Conservation (phyloP, 2,329 filamentous ascomycete species). For the Trichoderma sp. region DNA sequence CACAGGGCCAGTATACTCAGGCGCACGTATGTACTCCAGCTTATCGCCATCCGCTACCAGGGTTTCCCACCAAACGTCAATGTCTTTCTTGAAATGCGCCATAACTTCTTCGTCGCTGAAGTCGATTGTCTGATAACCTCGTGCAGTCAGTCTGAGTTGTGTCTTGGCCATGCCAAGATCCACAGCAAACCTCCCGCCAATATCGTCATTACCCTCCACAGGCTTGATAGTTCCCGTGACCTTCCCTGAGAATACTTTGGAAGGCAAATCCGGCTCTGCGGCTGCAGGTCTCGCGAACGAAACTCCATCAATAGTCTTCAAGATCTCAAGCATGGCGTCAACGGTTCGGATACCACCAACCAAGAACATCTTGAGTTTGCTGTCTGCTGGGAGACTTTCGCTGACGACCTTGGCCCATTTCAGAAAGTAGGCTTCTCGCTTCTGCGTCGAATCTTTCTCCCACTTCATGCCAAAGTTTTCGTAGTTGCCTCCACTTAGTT, state of each 20-base stretch:
- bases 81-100: not conserved
- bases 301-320: not conserved
- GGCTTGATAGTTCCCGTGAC: not conserved
- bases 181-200: not conserved
- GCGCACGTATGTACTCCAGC: not conserved
- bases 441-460: not conserved
- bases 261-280: not conserved
- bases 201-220: not conserved
- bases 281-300: not conserved
- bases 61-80: not conserved
- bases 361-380: not conserved
- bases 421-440: not conserved
- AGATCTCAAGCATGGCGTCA: not conserved
- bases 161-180: not conserved
- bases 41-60: not conserved
- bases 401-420: not conserved
- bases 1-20: not conserved
- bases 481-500: not conserved
- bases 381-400: not conserved
- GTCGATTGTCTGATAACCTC: not conserved
- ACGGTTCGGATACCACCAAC: not conserved
- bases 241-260: not conserved
- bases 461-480: not conserved
- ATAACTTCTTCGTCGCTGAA: not conserved
- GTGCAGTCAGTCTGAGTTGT: not conserved